phyloP scores from a whole-genome alignment of 2,329 filamentous ascomycete genomes.

The Parasarocladium wereldwijsianum region DNA sequence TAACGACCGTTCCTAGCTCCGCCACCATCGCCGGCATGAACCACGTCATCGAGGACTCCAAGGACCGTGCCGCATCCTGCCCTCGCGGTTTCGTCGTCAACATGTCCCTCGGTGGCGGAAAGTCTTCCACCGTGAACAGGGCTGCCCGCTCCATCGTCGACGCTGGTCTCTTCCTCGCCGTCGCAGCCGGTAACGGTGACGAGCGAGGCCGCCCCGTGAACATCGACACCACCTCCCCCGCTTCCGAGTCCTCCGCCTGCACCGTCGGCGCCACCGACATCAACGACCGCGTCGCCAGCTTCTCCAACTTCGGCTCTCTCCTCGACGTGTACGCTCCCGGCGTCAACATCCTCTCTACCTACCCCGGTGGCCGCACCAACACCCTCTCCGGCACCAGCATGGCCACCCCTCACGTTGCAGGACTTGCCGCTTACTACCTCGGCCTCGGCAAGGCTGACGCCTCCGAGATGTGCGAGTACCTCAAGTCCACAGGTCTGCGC shows the following conservation, averaged over 20 bases:
- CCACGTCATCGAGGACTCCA: constrained; percentile 26
- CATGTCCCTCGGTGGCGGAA: constrained; percentile 36
- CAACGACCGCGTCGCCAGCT: constrained; percentile 24
- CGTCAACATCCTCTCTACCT: constrained; percentile 28
- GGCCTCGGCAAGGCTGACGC: constrained; percentile 23
- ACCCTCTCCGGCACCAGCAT: constrained; percentile 36
- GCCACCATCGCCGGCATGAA: constrained; percentile 35
- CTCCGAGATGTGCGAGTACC: constrained; percentile 23
- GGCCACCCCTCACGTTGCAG: constrained; percentile 48
- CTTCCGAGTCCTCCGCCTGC: constrained; percentile 32
- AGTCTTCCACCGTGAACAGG: constrained; percentile 28
- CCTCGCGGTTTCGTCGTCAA: constrained; percentile 29
- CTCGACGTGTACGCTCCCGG: constrained; percentile 37
- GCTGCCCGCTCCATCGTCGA: constrained; percentile 29
- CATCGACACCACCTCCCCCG: constrained; percentile 29
- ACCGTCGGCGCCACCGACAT: constrained; percentile 31
- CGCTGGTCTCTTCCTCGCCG: constrained; percentile 33
- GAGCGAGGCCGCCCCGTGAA: constrained; percentile 23
- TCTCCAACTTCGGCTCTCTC: constrained; percentile 34
- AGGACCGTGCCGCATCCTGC: constrained; percentile 16
- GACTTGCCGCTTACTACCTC: constrained; percentile 48
- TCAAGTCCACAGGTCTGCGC: constrained; percentile 24
- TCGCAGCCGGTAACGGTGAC: constrained; percentile 37
- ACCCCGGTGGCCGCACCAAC: constrained; percentile 27
- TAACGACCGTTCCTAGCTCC: constrained; percentile 6